Base-by-base conservation (phyloP, 345 rosid species). In the Dovyalis caffra region DNA sequence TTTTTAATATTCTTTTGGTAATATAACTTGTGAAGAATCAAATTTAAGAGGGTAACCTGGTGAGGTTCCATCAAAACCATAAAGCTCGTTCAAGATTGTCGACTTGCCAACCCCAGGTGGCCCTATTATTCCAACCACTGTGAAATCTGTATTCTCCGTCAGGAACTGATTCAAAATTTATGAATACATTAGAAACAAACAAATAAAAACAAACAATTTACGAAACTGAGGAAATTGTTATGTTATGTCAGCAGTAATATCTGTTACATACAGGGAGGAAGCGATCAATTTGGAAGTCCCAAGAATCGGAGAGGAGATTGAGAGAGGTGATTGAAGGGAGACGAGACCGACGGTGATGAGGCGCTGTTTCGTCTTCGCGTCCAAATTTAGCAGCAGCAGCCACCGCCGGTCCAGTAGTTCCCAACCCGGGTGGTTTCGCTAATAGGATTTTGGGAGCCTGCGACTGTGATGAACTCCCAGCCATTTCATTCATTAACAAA, bases 261-360 rank as follows among this genome's bases (percentile, higher is more conserved):
- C 43, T 9, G 64, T n/a, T 47, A 72, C 31, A 78, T 89, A 92
- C 95, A 18, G 97, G 97, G 38, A 92, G 89, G 66, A 92, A 86
- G 71, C 97, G 95, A 79, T 92, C 97, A 62, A 88, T 84, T 77
- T 92, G 91, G 70, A 92, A 89, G 33, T 90, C 97, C 97, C 97
- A 90, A 8, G 95, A 88, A 75, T 92, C 97, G 6, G 97, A 89
- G 71, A 92, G 93, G 49, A 92, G 88, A 77, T 92, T 92, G 73
- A 90, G 89, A 34, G 93, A 90, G 26, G 87, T 84, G 20, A 87
- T 86, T 4, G 91, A 81, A 47, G 95, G 97, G 8, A 88, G 79
- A 38, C 95, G 93, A 37, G 92, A 80, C 40, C 91, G 87, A 69
- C 83, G 90, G 47, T 43, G 47, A 43, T 43, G 47, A 31, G 79